Evolutionary conservation across 139 green algal species (phyloP), one percentile per base, ranked within the genome.

Genomic region (Coelastrella sp.): DNA sequence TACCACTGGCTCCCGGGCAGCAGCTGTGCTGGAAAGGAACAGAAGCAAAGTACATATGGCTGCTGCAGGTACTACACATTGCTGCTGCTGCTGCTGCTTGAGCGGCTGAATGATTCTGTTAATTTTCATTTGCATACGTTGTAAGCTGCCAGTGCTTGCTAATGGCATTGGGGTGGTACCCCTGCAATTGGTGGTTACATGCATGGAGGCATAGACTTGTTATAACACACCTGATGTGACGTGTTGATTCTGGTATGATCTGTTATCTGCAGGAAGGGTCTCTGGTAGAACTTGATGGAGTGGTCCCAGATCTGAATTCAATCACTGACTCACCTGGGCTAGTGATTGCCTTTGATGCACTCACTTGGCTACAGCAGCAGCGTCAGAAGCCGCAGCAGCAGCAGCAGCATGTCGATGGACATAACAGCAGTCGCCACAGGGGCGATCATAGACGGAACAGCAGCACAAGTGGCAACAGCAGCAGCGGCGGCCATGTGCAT

Each of bases 321-420:
- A 57, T 80, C 45, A 50, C 32, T 34, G 72, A 80, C 37, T 48
- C 32, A 13, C 72, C 72, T 5, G 72, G 72, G 1, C n/a, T 80
- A 48, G 30, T 80, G 8, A 5, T 80, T 13, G 45, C 72, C 4
- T 80, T 80, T 48, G 30, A 80, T 48, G 72, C 48, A 43, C 15
- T 45, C 7, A 27, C 72, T 9, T 80, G 72, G 72, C 45, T 80
- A 30, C 9, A 64, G 15, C 72, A 80, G 45, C 72, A 75, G 66
- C 35, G 35, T 11, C 25, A 6, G 23, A 13, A 23, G 34, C 4
- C 27, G 66, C 66, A 78, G 69, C 40, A 77, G 38, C 69, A 62
- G 41, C 40, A 41, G 51, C 68, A 77, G 30, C 27, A 27, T 32
- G 34, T 25, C 32, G 66, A 17, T 32, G 66, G 23, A 25, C 17